Percentiles rank a stretch among this genome's conserved stretches.
Conservation (phyloP, 148 eudicot species). For the Camellia lanceoleosa region DNA sequence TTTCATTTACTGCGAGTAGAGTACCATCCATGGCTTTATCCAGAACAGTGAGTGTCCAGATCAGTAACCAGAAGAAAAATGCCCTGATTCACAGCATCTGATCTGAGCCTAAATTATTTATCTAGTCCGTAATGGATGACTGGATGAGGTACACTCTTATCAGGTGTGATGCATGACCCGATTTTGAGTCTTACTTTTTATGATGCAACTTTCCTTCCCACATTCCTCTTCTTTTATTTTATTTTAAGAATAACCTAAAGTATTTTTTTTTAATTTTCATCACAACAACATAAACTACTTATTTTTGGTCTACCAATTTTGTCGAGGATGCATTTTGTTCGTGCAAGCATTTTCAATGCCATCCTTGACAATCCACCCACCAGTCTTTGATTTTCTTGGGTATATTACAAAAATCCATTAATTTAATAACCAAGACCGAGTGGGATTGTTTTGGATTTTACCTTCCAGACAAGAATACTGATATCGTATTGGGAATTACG, state of each 20-base stretch:
- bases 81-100: slow-evolving; percentile 14
- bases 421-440: neutral
- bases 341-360: neutral
- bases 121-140: too few relatives aligned
- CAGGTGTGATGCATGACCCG: too few relatives aligned
- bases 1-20: neutral
- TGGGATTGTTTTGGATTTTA: slow-evolving; percentile 29
- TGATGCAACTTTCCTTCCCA: too few relatives aligned
- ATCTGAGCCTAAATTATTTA: neutral
- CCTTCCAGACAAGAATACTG: slow-evolving; percentile 99
- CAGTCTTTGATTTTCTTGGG: neutral
- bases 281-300: neutral
- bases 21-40: neutral
- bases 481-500: slow-evolving; percentile 89
- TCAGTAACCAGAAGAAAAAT: slow-evolving; percentile 12
- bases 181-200: too few relatives aligned
- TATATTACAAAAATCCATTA: neutral
- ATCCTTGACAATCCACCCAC: neutral
- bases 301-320: neutral
- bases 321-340: neutral
- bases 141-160: too few relatives aligned
- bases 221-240: too few relatives aligned
- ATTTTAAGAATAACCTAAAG: neutral
- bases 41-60: neutral
- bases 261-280: neutral